Evolutionary conservation across 768 basidiomycete genomes (phyloP).

Genomic region (Rhodosporidiobolus sp.): DNA sequence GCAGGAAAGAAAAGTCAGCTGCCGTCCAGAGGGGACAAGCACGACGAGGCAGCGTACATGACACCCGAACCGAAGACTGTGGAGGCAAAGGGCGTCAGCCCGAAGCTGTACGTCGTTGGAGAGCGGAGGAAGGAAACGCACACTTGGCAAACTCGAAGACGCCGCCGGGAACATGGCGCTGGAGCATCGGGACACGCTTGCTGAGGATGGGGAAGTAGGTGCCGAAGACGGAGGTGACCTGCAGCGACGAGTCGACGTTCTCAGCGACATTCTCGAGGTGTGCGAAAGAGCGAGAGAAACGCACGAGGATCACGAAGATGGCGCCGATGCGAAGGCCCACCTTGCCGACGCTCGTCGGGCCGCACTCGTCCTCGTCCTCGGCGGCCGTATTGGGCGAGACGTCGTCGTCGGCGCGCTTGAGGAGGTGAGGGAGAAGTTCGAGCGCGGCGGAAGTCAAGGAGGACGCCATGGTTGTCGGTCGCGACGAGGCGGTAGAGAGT

Average conservation of each 20-base stretch:
- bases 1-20: neutral
- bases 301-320: constrained; percentile 33
- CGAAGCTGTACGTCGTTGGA: neutral
- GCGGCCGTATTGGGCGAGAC: neutral
- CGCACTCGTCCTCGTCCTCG: constrained; percentile 24
- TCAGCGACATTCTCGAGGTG: neutral
- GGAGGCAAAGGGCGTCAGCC: neutral
- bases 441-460: no score
- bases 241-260: constrained; percentile 3
- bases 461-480: no score
- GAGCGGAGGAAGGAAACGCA: neutral
- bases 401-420: no score
- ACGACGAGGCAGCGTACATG: neutral
- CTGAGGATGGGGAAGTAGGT: constrained; percentile 45
- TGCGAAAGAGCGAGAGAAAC: neutral
- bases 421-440: no score
- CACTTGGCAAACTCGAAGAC: constrained; percentile 46
- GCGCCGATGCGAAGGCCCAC: constrained; percentile 28
- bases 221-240: constrained; percentile 41
- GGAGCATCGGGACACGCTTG: constrained; percentile 36
- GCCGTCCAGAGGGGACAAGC: neutral
- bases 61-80: constrained; percentile 35
- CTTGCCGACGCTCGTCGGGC: constrained; percentile 22
- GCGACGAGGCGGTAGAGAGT: no score
- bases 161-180: constrained; percentile 28